Evolutionary conservation across 257 asterid species (phyloP).

Genomic region (Fraxinus pennsylvanica): DNA sequence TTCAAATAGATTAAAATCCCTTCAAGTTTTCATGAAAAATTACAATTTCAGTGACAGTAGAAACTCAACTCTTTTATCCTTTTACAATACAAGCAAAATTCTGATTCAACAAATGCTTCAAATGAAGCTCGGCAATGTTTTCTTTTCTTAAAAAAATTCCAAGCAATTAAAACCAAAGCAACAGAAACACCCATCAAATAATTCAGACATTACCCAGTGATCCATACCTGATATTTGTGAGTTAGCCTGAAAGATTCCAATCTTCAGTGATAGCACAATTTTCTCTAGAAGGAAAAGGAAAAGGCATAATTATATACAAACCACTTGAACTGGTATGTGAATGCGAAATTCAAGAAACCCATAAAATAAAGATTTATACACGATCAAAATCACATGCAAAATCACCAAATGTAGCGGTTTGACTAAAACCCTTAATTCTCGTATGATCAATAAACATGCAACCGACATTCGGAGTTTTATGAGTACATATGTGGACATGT

Average conservation of each 20-base stretch:
- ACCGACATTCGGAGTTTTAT: slow-evolving; percentile 11
- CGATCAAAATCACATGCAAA: slow-evolving; percentile 35
- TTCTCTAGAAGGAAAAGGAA: background rate
- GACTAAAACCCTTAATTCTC: slow-evolving; percentile 30
- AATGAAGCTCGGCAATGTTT: background rate
- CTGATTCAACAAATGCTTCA: background rate
- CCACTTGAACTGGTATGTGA: slow-evolving; percentile 18
- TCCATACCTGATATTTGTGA: background rate
- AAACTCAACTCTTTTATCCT: background rate
- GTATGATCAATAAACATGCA: slow-evolving; percentile 38
- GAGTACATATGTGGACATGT: slow-evolving; percentile 1
- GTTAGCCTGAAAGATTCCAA: background rate
- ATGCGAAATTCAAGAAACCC: background rate
- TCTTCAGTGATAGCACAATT: background rate
- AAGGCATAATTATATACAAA: background rate
- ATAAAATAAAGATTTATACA: slow-evolving; percentile 19
- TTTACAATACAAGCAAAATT: background rate
- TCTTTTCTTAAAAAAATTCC: background rate
- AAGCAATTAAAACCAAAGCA: slow-evolving; percentile 11
- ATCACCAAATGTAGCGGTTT: slow-evolving; percentile 26
- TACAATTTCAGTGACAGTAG: background rate
- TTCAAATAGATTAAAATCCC: background rate
- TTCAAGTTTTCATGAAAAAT: background rate
- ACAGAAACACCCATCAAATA: slow-evolving; percentile 6
- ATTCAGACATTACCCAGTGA: slow-evolving; percentile 19